These are phyloP conservation scores for Rhizophagus sp. DNA, from an alignment of 192 early-diverging fungal species.

Conservation along the genomic window DNA sequence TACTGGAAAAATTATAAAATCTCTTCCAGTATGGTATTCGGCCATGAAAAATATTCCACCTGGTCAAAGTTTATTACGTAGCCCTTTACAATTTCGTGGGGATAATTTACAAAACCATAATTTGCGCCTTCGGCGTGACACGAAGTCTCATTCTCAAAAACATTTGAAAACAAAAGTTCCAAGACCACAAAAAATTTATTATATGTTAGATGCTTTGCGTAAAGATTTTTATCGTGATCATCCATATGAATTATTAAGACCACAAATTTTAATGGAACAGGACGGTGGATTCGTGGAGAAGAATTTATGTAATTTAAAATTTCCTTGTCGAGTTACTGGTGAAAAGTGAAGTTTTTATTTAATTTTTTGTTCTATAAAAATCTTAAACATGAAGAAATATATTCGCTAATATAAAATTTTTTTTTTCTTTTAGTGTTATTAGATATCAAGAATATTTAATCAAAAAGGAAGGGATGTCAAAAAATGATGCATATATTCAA, in stretches of 20 bases:
- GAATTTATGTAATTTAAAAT: constrained; percentile 47
- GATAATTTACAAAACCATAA: not conserved
- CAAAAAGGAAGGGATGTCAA: constrained; percentile 55
- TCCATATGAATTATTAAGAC: constrained; percentile 83
- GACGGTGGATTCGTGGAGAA: constrained; percentile 49
- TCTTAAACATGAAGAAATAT: no score
- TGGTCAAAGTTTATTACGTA: constrained; percentile 56
- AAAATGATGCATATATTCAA: constrained; percentile 77
- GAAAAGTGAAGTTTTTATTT: constrained; percentile 69
- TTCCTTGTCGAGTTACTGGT: constrained; percentile 65
- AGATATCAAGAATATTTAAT: constrained; percentile 84
- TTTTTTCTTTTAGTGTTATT: constrained; percentile 65
- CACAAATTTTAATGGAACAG: constrained; percentile 70
- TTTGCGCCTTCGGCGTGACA: no score
- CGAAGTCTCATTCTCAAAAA: constrained; percentile 35
- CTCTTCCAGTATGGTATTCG: constrained; percentile 54
- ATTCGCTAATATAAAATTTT: not conserved
- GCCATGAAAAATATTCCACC: constrained; percentile 50
- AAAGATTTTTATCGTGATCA: constrained; percentile 88
- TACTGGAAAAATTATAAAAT: constrained; percentile 54
- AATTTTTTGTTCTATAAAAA: not conserved
- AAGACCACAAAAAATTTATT: constrained; percentile 73
- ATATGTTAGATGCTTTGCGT: constrained; percentile 88
- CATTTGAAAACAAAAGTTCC: constrained; percentile 61
- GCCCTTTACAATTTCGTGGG: constrained; percentile 16